Conservation (phyloP, 2,329 filamentous ascomycete genomes). For the Teratosphaeria zuluensis region DNA sequence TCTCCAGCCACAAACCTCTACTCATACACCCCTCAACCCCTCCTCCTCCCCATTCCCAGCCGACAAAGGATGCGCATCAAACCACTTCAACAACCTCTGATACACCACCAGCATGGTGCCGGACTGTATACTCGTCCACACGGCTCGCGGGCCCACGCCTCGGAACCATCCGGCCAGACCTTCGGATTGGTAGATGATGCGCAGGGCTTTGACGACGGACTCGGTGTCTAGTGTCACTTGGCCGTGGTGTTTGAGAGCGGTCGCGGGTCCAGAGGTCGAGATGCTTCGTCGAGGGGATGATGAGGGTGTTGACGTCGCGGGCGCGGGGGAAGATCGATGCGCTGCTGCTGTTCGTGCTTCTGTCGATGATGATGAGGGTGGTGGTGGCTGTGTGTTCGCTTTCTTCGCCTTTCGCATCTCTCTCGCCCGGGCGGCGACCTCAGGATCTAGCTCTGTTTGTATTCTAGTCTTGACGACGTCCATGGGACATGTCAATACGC, state of each 20-base stretch:
- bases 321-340: constrained; percentile 5
- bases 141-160: constrained; percentile 80
- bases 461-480: constrained; percentile 96
- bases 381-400: constrained; percentile 1
- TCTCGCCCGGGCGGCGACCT: constrained; percentile 25
- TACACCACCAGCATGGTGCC: constrained; percentile 95
- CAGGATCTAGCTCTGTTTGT: constrained; percentile 74
- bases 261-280: constrained; percentile 82
- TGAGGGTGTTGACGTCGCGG: constrained; percentile 2
- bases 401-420: constrained; percentile 10
- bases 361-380: not conserved
- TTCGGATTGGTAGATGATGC: constrained; percentile 82
- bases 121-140: constrained; percentile 97
- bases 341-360: not conserved
- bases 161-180: constrained; percentile 86
- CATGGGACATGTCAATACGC: constrained; percentile 87
- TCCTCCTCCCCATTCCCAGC: constrained; percentile 5
- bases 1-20: not conserved
- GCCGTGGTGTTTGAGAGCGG: constrained; percentile 68
- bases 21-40: not conserved
- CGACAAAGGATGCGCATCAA: constrained; percentile 51
- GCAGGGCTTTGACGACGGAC: constrained; percentile 74
- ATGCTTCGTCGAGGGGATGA: constrained; percentile 43
- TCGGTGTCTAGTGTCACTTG: constrained; percentile 77
- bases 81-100: constrained; percentile 70